These are phyloP conservation scores for Aristolochia californica DNA, from an alignment of 164 flowering plant species.

Conservation along the genomic window DNA sequence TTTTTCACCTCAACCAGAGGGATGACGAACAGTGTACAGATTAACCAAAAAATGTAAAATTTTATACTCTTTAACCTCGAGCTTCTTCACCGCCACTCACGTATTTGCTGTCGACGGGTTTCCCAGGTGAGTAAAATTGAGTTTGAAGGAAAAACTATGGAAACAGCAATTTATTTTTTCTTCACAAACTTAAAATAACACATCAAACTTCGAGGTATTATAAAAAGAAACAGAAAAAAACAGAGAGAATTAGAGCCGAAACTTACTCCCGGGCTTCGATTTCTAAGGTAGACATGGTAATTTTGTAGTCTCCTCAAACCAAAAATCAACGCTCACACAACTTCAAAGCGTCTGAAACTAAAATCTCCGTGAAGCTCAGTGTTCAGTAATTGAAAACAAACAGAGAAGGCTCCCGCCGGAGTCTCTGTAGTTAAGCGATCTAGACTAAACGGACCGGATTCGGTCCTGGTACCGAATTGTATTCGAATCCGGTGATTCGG, in stretches of 20 bases:
- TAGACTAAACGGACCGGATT: background rate
- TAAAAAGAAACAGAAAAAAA: background rate
- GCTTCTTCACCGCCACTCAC: background rate
- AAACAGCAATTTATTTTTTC: background rate
- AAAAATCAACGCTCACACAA: no score
- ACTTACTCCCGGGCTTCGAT: conserved; percentile 91
- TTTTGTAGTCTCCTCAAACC: no score
- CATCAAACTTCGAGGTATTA: background rate
- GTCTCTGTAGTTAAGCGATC: no score
- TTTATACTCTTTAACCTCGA: no score
- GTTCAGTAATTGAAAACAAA: no score
- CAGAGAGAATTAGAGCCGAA: background rate
- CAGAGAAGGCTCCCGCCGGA: no score
- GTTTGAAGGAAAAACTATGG: background rate
- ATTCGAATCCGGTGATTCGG: no score
- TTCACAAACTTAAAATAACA: background rate
- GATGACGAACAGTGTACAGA: no score
- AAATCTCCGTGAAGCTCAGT: no score
- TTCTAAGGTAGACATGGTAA: conserved; percentile 60
- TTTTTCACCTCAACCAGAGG: no score
- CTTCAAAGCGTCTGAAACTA: no score
- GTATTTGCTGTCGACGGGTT: background rate
- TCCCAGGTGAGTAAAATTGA: background rate
- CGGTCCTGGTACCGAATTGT: conserved; percentile 11
- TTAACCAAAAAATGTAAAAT: no score